Percentiles rank a stretch among this genome's conserved stretches.
These are phyloP conservation scores for Neoboletus magnificus DNA, from an alignment of 768 basidiomycete species.

Conservation along the genomic window DNA sequence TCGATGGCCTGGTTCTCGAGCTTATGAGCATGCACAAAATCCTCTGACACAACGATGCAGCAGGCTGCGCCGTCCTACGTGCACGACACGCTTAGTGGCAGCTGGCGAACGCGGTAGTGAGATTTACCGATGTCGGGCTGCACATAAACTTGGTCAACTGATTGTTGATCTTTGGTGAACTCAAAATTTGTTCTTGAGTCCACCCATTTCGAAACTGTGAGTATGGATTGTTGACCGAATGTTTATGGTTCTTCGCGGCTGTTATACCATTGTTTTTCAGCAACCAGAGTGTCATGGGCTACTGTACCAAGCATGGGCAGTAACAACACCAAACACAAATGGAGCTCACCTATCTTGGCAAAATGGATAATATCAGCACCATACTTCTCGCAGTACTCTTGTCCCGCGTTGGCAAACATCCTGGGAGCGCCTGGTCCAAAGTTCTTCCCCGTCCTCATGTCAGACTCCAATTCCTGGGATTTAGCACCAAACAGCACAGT, in stretches of 20 bases:
- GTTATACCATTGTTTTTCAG: conserved; percentile 3
- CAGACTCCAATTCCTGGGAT: conserved; percentile 46
- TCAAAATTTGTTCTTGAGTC: conserved; percentile 66
- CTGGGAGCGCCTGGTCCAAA: conserved; percentile 68
- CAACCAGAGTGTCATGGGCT: not conserved
- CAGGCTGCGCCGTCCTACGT: conserved; percentile 70
- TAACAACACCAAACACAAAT: not conserved
- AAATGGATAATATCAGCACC: conserved; percentile 65
- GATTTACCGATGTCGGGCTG: conserved; percentile 71
- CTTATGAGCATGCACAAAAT: conserved; percentile 65
- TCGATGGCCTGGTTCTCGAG: conserved; percentile 89
- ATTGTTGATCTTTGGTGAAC: conserved; percentile 64
- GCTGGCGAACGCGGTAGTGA: too few relatives aligned
- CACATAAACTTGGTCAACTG: conserved; percentile 84
- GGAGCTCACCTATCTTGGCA: conserved; percentile 66
- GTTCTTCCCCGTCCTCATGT: conserved; percentile 48
- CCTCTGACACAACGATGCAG: conserved; percentile 75
- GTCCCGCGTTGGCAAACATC: conserved; percentile 68
- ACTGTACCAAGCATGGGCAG: not conserved
- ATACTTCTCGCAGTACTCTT: conserved; percentile 76
- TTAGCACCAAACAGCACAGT: conserved; percentile 43
- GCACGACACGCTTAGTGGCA: not conserved
- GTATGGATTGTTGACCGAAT: conserved; percentile 81
- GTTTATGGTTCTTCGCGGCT: conserved; percentile 84
- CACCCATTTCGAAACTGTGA: conserved; percentile 82